Evolutionary conservation across 495 filamentous ascomycete species (phyloP).

Genomic region (Podospora sp.): DNA sequence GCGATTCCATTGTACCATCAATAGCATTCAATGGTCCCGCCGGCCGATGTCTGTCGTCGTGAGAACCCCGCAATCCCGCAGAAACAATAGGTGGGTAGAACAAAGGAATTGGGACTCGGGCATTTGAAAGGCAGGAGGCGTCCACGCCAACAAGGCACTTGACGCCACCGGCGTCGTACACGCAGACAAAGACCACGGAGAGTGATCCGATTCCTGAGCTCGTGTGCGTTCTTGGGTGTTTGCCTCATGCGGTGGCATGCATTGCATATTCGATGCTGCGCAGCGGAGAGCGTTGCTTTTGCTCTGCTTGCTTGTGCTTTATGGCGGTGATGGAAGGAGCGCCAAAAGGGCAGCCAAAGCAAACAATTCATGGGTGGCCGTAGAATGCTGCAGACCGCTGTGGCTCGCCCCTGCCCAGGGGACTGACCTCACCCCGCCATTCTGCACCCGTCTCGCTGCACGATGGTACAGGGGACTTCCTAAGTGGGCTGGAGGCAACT

Average conservation of each 20-base stretch:
- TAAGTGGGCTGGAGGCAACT: neutral
- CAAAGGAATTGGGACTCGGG: neutral
- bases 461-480: no score
- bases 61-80: neutral
- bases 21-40: neutral
- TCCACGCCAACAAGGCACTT: neutral
- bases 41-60: neutral
- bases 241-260: conserved; percentile 20
- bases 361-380: no score
- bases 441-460: no score
- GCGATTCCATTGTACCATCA: neutral
- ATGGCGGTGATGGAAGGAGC: neutral
- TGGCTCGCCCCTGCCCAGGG: no score
- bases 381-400: no score
- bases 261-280: conserved; percentile 21
- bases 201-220: neutral
- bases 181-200: neutral
- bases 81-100: conserved; percentile 2
- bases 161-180: conserved; percentile 3
- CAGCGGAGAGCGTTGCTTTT: conserved; percentile 2
- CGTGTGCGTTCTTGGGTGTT: conserved; percentile 3
- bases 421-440: no score
- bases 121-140: neutral
- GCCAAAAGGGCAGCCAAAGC: neutral
- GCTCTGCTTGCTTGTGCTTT: neutral